These are phyloP conservation scores for Lonicera japonica DNA, from an alignment of 129 eudicot species.

Conservation along the genomic window DNA sequence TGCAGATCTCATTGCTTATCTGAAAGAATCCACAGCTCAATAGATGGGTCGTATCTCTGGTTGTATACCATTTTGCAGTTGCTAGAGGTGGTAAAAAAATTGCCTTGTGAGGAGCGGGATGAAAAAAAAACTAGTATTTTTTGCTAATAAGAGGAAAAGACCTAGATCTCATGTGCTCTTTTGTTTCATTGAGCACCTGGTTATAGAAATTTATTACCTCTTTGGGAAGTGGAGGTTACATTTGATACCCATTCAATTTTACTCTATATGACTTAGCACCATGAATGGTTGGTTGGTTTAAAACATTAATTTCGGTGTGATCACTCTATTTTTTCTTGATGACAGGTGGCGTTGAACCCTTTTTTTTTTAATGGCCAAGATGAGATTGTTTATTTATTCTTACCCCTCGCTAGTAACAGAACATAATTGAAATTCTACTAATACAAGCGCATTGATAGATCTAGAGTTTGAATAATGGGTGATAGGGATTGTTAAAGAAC, in stretches of 20 bases:
- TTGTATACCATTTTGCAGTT: slow-evolving; percentile 13
- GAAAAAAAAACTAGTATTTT: slow-evolving; percentile 6
- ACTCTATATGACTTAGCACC: not conserved
- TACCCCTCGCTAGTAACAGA: too few relatives aligned
- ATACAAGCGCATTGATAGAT: too few relatives aligned
- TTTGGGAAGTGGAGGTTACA: slow-evolving; percentile 17
- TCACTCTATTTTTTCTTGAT: not conserved
- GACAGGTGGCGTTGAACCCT: too few relatives aligned
- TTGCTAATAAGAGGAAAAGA: slow-evolving; percentile 20
- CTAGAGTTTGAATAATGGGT: too few relatives aligned
- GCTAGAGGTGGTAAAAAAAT: slow-evolving; percentile 11
- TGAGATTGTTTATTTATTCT: too few relatives aligned
- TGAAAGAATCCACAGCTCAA: slow-evolving; percentile 44
- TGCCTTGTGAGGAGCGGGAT: slow-evolving; percentile 15
- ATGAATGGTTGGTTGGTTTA: not conserved
- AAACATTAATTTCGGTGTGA: not conserved
- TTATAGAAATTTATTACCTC: slow-evolving; percentile 10
- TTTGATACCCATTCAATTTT: not conserved
- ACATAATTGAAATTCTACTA: too few relatives aligned
- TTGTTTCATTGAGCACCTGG: slow-evolving; percentile 26
- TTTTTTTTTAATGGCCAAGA: too few relatives aligned
- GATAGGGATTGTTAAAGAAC: too few relatives aligned
- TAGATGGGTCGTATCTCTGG: not conserved
- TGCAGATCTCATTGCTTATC: slow-evolving; percentile 57
- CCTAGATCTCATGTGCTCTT: slow-evolving; percentile 28